A percentile compares a stretch with the other conserved stretches of the same genome.
These are phyloP conservation scores for Myotisia sp. DNA, from an alignment of 2,329 filamentous ascomycete genomes.

Conservation along the genomic window DNA sequence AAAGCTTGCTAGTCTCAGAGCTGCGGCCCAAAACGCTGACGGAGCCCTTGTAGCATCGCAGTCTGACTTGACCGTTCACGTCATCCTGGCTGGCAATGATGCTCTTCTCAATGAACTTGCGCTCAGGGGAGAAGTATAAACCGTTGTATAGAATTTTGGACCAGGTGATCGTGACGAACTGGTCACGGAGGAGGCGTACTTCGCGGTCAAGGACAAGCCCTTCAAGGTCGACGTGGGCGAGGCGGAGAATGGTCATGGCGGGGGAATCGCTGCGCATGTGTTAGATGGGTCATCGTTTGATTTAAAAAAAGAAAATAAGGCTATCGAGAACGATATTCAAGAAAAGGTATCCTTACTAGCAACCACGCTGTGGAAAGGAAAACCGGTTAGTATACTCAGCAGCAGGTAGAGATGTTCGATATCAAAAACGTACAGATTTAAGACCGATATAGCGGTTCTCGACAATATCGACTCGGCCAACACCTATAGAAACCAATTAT, in stretches of 20 bases:
- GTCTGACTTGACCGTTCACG: constrained; percentile 44
- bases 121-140: constrained; percentile 51
- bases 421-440: constrained; percentile 30
- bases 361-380: constrained; percentile 9
- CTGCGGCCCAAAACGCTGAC: constrained; percentile 18
- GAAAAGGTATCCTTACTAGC: constrained; percentile 8
- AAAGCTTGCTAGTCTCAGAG: constrained; percentile 45
- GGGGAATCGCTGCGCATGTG: constrained; percentile 29
- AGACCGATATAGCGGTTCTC: constrained; percentile 61
- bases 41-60: constrained; percentile 48
- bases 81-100: constrained; percentile 45
- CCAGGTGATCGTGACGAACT: constrained; percentile 46
- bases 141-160: constrained; percentile 45
- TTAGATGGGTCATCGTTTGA: too few relatives aligned
- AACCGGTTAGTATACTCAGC: constrained; percentile 33
- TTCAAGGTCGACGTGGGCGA: constrained; percentile 49
- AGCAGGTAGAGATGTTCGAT: not conserved
- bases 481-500: constrained; percentile 29
- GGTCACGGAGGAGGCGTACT: constrained; percentile 50
- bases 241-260: constrained; percentile 42
- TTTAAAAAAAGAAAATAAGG: too few relatives aligned
- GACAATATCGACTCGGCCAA: constrained; percentile 64
- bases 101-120: constrained; percentile 50
- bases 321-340: too few relatives aligned
- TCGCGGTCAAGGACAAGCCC: constrained; percentile 51